Conservation (phyloP, 495 filamentous ascomycete genomes). For the Aspergillus cavernicola region DNA sequence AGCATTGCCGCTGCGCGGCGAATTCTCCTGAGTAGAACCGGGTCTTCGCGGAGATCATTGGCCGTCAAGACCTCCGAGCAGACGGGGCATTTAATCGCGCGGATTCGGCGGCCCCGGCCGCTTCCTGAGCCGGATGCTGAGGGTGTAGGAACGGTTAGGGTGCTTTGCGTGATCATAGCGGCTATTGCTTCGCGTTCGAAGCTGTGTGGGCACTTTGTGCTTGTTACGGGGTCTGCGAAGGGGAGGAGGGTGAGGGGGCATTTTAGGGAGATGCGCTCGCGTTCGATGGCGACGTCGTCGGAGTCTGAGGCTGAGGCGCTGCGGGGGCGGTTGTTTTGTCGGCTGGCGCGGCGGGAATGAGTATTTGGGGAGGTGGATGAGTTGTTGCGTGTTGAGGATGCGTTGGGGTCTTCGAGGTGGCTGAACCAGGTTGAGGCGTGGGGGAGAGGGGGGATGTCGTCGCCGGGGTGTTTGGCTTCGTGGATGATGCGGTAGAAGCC, state of each 20-base stretch:
- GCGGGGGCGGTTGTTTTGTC: constrained; percentile 3
- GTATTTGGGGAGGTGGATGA: not conserved
- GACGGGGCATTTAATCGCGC: constrained; percentile 46
- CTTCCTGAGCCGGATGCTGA: not conserved
- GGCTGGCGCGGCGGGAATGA: not conserved
- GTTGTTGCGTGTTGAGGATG: constrained; percentile 10
- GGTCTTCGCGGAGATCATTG: constrained; percentile 40
- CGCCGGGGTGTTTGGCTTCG: constrained; percentile 64
- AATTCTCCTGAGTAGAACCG: constrained; percentile 41
- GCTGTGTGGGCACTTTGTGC: constrained; percentile 72
- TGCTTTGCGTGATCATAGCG: constrained; percentile 52
- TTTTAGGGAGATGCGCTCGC: constrained; percentile 65
- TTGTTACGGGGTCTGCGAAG: constrained; percentile 73
- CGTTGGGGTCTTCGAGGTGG: constrained; percentile 45
- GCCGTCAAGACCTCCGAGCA: constrained; percentile 40
- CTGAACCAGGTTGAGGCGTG: constrained; percentile 72
- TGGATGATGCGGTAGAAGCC: constrained; percentile 74
- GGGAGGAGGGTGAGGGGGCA: constrained; percentile 75
- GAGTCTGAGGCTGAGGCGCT: constrained; percentile 9
- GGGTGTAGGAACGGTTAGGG: constrained; percentile 17
- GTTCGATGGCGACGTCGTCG: constrained; percentile 72
- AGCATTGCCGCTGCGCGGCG: constrained; percentile 32
- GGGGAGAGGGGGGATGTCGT: constrained; percentile 60
- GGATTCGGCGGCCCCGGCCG: constrained; percentile 15
- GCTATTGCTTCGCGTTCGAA: constrained; percentile 74